These are phyloP conservation scores for Diplodia corticola DNA, from an alignment of 2,329 filamentous ascomycete species.

Conservation along the genomic window DNA sequence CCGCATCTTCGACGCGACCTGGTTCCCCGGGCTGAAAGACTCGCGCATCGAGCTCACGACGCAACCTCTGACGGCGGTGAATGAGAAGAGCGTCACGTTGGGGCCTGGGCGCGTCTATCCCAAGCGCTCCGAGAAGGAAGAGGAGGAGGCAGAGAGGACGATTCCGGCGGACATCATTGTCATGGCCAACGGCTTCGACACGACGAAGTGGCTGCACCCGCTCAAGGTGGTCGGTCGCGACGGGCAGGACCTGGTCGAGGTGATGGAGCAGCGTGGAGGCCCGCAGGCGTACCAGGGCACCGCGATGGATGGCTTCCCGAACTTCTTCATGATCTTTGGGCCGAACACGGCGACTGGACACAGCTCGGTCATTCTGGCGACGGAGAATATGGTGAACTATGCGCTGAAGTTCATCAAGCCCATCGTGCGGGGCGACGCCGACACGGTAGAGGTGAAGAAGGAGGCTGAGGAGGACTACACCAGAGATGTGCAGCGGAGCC, in stretches of 20 bases:
- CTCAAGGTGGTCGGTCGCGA: conserved; percentile 55
- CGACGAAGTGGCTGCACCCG: conserved; percentile 55
- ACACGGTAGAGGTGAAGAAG: conserved; percentile 51
- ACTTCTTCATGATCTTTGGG: conserved; percentile 65
- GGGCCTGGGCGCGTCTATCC: conserved; percentile 54
- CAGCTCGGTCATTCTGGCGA: conserved; percentile 59
- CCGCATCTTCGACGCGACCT: conserved; percentile 60
- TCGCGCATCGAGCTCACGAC: conserved; percentile 57
- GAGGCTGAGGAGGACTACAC: conserved; percentile 51
- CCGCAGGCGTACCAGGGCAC: conserved; percentile 62
- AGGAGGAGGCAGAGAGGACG: conserved; percentile 34
- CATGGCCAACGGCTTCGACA: conserved; percentile 62
- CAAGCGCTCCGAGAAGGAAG: conserved; percentile 1
- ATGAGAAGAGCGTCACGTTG: conserved; percentile 51
- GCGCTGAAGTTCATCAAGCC: conserved; percentile 60
- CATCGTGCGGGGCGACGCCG: conserved; percentile 49
- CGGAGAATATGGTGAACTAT: conserved; percentile 63
- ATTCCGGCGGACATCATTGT: conserved; percentile 62
- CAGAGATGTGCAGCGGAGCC: conserved; percentile 47
- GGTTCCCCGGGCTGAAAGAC: conserved; percentile 55
- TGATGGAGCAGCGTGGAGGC: conserved; percentile 62
- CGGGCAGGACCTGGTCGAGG: conserved; percentile 53
- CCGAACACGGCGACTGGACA: conserved; percentile 66
- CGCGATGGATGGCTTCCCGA: conserved; percentile 62
- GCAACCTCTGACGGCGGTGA: conserved; percentile 51